A percentile compares a stretch with the other conserved stretches of the same genome.
Conservation (phyloP, 208 protist genomes). For the Leishmania tropica region DNA sequence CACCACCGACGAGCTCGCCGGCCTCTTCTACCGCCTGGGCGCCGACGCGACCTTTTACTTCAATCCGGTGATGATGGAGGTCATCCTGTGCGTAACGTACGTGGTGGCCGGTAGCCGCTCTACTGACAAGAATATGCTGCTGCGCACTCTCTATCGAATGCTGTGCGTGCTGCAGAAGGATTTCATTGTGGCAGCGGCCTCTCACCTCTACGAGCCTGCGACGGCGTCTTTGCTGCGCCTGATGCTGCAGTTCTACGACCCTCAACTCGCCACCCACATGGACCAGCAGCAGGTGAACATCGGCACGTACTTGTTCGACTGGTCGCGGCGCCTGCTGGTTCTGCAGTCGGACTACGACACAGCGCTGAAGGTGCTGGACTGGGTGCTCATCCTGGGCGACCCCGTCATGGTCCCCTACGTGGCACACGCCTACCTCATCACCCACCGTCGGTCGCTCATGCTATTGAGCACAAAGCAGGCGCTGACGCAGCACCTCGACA, state of each 20-base stretch:
- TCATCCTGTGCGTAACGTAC: conserved; percentile 45
- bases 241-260: conserved; percentile 93
- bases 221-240: conserved; percentile 59
- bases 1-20: conserved; percentile 26
- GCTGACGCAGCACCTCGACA: conserved; percentile 29
- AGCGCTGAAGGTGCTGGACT: conserved; percentile 72
- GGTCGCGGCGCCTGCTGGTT: conserved; percentile 65
- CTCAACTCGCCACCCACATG: conserved; percentile 75
- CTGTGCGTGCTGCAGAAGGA: conserved; percentile 37
- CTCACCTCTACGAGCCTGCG: conserved; percentile 45
- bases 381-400: conserved; percentile 76
- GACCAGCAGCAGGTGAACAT: conserved; percentile 75
- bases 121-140: conserved; percentile 20
- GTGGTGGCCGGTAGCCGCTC: conserved; percentile 30
- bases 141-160: conserved; percentile 25
- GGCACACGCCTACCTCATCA: conserved; percentile 66
- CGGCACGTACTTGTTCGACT: conserved; percentile 54
- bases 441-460: conserved; percentile 58
- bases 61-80: conserved; percentile 40
- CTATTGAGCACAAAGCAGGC: conserved; percentile 33
- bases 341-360: conserved; percentile 35
- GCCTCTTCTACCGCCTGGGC: conserved; percentile 42
- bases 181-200: conserved; percentile 42
- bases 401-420: conserved; percentile 74
- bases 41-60: conserved; percentile 48